Evolutionary conservation across 352 stramenopile species (phyloP).

Genomic region (Phytophthora pistaciae): DNA sequence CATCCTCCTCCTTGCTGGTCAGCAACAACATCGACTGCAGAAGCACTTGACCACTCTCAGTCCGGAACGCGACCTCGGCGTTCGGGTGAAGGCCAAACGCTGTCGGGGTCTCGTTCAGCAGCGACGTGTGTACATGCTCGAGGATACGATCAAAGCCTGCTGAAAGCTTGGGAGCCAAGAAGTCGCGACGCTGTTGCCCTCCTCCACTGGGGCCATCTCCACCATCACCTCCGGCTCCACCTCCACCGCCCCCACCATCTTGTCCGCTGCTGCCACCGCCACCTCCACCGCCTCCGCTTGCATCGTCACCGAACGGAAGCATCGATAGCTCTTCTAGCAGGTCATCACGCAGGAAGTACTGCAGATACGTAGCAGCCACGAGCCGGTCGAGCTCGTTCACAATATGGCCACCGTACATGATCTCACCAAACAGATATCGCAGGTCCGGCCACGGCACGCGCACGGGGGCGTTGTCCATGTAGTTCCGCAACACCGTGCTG

Average conservation of each 20-base stretch:
- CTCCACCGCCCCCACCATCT: constrained; percentile 37
- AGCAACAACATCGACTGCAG: constrained; percentile 86
- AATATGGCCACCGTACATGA: constrained; percentile 92
- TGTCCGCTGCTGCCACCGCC: constrained; percentile 22
- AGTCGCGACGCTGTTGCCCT: constrained; percentile 57
- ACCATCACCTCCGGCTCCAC: constrained; percentile 16
- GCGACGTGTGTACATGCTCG: constrained; percentile 87
- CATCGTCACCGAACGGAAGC: constrained; percentile 85
- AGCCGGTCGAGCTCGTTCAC: constrained; percentile 87
- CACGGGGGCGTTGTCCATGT: constrained; percentile 92
- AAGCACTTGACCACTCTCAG: constrained; percentile 79
- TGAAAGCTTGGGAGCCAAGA: constrained; percentile 77
- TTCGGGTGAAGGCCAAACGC: constrained; percentile 95
- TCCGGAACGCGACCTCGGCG: constrained; percentile 93
- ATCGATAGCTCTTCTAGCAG: constrained; percentile 92
- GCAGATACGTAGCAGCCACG: constrained; percentile 84
- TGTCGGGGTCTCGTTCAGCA: constrained; percentile 86
- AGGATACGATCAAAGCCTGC: constrained; percentile 84
- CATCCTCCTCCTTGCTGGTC: constrained; percentile 53
- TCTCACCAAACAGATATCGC: constrained; percentile 89
- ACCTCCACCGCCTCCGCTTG: constrained; percentile 31
- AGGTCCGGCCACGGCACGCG: constrained; percentile 93
- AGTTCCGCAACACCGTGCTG: constrained; percentile 89
- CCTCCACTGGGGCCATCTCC: constrained; percentile 28
- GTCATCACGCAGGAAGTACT: constrained; percentile 91